Conservation (phyloP, 257 asterid genomes). For the Leonotis leonurus region DNA sequence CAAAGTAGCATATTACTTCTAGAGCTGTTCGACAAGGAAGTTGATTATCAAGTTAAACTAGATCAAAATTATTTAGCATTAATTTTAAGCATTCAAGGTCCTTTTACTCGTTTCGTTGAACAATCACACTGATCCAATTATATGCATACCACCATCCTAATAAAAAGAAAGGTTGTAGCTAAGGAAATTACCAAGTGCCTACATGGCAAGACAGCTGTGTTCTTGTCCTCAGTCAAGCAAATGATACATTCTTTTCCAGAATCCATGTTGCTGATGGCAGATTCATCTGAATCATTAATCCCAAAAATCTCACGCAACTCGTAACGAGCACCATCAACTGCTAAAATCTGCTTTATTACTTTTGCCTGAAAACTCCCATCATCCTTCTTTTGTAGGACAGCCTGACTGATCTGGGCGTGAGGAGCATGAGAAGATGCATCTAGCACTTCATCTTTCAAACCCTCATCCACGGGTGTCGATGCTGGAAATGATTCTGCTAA, state of each 20-base stretch:
- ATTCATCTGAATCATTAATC: conserved; percentile 45
- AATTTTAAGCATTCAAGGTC: background rate
- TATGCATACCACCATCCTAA: background rate
- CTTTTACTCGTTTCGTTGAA: background rate
- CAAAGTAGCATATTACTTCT: too few species aligned
- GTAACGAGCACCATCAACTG: conserved; percentile 71
- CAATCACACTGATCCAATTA: background rate
- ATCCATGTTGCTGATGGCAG: conserved; percentile 42
- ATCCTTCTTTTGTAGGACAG: conserved; percentile 49
- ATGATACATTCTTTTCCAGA: conserved; percentile 86
- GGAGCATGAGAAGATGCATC: conserved; percentile 48
- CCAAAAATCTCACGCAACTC: conserved; percentile 91
- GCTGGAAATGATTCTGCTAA: conserved; percentile 49
- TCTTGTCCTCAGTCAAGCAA: conserved; percentile 89
- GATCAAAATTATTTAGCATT: background rate
- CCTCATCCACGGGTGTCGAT: conserved; percentile 20
- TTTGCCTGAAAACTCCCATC: conserved; percentile 51
- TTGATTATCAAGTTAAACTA: background rate
- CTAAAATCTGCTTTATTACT: conserved; percentile 72
- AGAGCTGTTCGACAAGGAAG: background rate
- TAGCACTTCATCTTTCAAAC: conserved; percentile 15
- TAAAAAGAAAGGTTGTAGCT: conserved; percentile 7
- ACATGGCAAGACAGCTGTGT: conserved; percentile 88
- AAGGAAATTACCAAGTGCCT: conserved; percentile 78
- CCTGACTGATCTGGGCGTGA: conserved; percentile 81